Conservation (phyloP, 306 rosid genomes). For the Quercus gilva region DNA sequence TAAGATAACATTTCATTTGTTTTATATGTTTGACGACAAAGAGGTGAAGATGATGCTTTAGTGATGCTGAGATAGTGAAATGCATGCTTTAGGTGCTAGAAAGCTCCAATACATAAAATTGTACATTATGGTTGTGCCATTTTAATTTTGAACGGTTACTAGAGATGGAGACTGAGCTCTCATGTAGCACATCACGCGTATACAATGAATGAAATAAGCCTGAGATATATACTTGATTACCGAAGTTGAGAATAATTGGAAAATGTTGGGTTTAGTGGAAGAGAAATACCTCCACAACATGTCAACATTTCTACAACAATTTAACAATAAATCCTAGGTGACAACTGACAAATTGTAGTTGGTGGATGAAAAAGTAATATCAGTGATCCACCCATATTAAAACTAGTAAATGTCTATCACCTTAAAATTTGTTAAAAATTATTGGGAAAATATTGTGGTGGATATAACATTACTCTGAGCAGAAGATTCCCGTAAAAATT, state of each 20-base stretch:
- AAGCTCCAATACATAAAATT: slow-evolving; percentile 22
- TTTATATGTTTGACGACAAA: neutral
- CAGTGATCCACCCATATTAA: no score
- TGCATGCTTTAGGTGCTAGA: slow-evolving; percentile 3
- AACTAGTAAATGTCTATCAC: no score
- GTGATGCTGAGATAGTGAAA: neutral
- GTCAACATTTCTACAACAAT: no score
- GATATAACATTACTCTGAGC: fast-evolving
- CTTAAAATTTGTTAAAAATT: no score
- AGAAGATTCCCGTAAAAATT: slow-evolving; percentile 9
- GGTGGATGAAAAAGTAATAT: no score
- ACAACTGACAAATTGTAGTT: no score
- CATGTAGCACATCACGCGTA: neutral
- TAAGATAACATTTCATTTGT: neutral
- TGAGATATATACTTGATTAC: neutral
- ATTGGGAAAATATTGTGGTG: no score
- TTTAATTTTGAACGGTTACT: slow-evolving; percentile 18
- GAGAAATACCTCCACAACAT: no score
- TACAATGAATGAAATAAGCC: no score
- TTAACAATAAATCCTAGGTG: no score
- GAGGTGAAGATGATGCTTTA: slow-evolving; percentile 4
- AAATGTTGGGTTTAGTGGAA: slow-evolving; percentile 3
- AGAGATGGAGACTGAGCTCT: slow-evolving; percentile 4
- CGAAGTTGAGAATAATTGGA: slow-evolving; percentile 6
- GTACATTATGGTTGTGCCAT: slow-evolving; percentile 17